Evolutionary conservation across 129 eudicot species (phyloP), one percentile per base, ranked within the genome.

Genomic region (Solidago caesia): DNA sequence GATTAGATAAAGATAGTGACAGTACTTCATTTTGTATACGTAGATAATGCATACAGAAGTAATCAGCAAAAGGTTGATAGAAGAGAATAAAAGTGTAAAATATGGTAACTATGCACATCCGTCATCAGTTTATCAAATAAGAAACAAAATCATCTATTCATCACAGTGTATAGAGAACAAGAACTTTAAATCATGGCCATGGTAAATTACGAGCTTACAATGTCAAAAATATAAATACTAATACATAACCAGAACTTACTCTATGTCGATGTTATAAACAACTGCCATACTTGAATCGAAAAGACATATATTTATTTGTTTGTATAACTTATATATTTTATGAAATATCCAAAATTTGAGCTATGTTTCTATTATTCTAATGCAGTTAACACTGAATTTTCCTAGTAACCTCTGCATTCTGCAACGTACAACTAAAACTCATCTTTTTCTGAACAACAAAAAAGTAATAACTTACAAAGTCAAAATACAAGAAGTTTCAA

Each of bases 331-430:
- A 44, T 21, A 44, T 75, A 11, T 49, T 8, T 44, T 45, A 10
- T 68, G 68, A n/a, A n/a, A 44, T 55, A 43, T 43, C 12, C 33
- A 14, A 5, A 74, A 63, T 26, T 7, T 64, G 51, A 44, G 43
- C 63, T 69, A 64, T n/a, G 45, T 41, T 72, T 44, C 49, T 64
- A 63, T 42, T 46, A 27, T 46, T 27, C 72, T 64, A 71, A 71
- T 8, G 58, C 59, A 71, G 42, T 59, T 59, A 27, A 44, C 12
- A 45, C 2, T 27, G 27, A 59, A 57, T 26, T 56, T 33, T 43
- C 44, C 33, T 33, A 1, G 39, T 33, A 33, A 33, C 39, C 39
- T 33, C 3, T 33, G 39, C 39, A 33, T 33, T 33, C 39, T 33
- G 8, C 49, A 12, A 45, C n/a, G n/a, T n/a, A n/a, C 48, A 60